These are phyloP conservation scores for Aphanoascus verrucosus DNA, from an alignment of 2,329 filamentous ascomycete species.

Conservation along the genomic window DNA sequence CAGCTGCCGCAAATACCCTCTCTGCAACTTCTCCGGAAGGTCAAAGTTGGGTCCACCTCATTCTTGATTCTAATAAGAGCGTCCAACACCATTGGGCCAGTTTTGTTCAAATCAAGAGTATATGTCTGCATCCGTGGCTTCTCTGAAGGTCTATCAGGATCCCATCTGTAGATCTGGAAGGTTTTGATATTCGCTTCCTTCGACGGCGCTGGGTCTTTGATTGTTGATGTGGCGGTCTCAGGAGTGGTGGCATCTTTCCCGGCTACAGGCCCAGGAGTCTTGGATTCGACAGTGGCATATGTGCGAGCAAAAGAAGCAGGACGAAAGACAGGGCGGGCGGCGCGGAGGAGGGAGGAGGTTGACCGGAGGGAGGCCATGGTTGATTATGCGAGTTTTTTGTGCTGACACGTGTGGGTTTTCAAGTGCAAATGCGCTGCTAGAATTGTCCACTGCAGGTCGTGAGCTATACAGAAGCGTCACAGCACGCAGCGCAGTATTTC, in stretches of 20 bases:
- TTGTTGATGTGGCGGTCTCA: slow-evolving; percentile 49
- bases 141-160: slow-evolving; percentile 78
- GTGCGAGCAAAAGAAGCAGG: slow-evolving; percentile 31
- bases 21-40: slow-evolving; percentile 89
- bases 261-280: slow-evolving; percentile 18
- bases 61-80: slow-evolving; percentile 98
- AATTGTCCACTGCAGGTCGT: not conserved
- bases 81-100: slow-evolving; percentile 95
- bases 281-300: slow-evolving; percentile 38
- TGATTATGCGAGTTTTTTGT: slow-evolving; percentile 14
- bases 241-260: slow-evolving; percentile 25
- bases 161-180: slow-evolving; percentile 99
- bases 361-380: slow-evolving; percentile 42
- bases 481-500: not conserved
- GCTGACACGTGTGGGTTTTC: not conserved
- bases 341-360: slow-evolving; percentile 37
- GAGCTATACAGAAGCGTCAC: not conserved
- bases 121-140: slow-evolving; percentile 96
- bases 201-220: slow-evolving; percentile 45
- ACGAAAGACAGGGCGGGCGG: slow-evolving; percentile 35
- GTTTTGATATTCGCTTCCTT: slow-evolving; percentile 64
- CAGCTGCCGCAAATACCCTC: slow-evolving; percentile 98
- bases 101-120: slow-evolving; percentile 95
- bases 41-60: slow-evolving; percentile 90
- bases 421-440: not conserved